Evolutionary conservation across 148 eudicot genomes (phyloP).

Genomic region (Cornus suecica): DNA sequence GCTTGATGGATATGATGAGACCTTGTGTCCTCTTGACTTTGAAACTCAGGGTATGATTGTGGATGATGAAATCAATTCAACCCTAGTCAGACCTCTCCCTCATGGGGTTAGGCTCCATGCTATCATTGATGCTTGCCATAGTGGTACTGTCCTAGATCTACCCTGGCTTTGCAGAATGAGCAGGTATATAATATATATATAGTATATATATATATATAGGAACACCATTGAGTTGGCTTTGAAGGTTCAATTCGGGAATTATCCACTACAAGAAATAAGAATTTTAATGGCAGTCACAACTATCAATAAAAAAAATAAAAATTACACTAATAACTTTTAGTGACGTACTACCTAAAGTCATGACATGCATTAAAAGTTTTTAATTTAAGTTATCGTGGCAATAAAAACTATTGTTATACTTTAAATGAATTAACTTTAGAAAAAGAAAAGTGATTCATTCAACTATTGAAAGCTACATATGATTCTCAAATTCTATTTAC

Average conservation of each 20-base stretch:
- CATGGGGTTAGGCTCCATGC: constrained; percentile 92
- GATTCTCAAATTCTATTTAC: background rate
- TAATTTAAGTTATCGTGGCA: too few species aligned
- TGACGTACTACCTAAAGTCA: too few species aligned
- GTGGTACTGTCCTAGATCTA: constrained; percentile 90
- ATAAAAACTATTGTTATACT: too few species aligned
- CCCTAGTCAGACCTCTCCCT: constrained; percentile 85
- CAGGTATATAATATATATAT: constrained; percentile 41
- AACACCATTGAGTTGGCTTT: too few species aligned
- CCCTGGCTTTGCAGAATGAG: constrained; percentile 88
- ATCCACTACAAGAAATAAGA: too few species aligned
- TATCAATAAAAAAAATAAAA: background rate
- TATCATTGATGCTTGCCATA: constrained; percentile 93
- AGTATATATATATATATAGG: background rate
- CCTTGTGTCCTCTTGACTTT: constrained; percentile 86
- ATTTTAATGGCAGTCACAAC: background rate
- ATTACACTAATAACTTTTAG: too few species aligned
- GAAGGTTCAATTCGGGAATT: too few species aligned
- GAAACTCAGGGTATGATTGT: constrained; percentile 95
- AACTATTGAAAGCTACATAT: background rate
- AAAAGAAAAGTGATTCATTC: too few species aligned
- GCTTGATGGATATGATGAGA: constrained; percentile 55
- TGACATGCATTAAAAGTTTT: too few species aligned
- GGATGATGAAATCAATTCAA: constrained; percentile 87
- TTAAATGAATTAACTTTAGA: too few species aligned